Evolutionary conservation across 495 filamentous ascomycete genomes (phyloP).

Genomic region (Hypoxylon fragiforme): DNA sequence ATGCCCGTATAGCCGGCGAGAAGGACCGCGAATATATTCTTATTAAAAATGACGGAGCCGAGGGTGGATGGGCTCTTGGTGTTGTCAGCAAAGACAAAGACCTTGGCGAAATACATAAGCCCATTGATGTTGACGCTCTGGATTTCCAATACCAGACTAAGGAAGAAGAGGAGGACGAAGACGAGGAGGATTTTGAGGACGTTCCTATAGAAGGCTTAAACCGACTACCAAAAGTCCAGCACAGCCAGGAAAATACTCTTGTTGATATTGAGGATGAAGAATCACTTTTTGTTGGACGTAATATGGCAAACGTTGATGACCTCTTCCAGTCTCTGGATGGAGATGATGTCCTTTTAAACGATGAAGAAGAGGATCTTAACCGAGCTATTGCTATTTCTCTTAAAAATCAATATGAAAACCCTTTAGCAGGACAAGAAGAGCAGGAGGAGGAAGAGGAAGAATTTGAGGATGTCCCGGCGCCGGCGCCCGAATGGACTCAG

Average conservation of each 20-base stretch:
- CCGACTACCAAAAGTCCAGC: constrained; percentile 68
- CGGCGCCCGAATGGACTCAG: constrained; percentile 58
- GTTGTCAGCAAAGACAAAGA: constrained; percentile 83
- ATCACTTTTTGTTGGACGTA: constrained; percentile 67
- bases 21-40: constrained; percentile 91
- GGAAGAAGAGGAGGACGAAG: constrained; percentile 64
- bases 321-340: constrained; percentile 34
- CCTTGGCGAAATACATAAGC: constrained; percentile 71
- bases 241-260: not conserved
- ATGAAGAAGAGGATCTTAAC: constrained; percentile 77
- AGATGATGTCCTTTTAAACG: constrained; percentile 45
- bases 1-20: constrained; percentile 82
- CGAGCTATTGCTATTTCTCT: constrained; percentile 85
- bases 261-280: constrained; percentile 50
- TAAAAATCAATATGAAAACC: constrained; percentile 46
- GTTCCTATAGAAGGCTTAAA: constrained; percentile 94
- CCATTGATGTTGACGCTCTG: constrained; percentile 85
- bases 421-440: constrained; percentile 33
- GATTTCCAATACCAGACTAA: constrained; percentile 60
- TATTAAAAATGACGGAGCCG: constrained; percentile 90
- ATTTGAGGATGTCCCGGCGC: constrained; percentile 51
- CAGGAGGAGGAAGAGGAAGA: constrained; percentile 48
- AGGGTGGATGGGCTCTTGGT: constrained; percentile 95
- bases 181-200: constrained; percentile 85
- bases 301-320: constrained; percentile 36